phyloP scores from a whole-genome alignment of 345 rosid genomes.

The Mallotus nudiflorus region DNA sequence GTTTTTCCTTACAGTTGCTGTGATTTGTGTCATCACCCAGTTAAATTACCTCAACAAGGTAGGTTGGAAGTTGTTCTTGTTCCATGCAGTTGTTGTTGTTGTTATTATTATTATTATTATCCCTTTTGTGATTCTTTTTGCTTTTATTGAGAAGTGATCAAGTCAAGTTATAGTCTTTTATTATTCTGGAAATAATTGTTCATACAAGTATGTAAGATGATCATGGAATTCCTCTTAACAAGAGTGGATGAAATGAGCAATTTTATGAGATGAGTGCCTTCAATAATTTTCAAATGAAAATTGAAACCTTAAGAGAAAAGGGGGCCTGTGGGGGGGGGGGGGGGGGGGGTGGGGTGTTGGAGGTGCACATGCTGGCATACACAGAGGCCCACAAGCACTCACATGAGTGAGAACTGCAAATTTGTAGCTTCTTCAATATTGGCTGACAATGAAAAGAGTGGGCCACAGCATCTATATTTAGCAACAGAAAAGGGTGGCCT shows the following conservation, averaged over 20 bases:
- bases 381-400: too few species aligned
- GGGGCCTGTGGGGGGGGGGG: too few species aligned
- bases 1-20: conserved; percentile 83
- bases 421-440: conserved; percentile 1
- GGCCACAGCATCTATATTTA: not conserved
- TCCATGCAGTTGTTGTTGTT: not conserved
- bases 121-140: not conserved
- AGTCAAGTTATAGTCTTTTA: too few species aligned
- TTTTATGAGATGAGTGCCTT: not conserved
- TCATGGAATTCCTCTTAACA: not conserved
- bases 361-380: too few species aligned
- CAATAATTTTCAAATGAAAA: not conserved
- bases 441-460: not conserved
- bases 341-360: too few species aligned
- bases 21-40: conserved; percentile 77
- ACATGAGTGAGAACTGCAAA: not conserved
- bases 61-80: not conserved
- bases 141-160: not conserved
- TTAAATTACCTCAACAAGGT: conserved; percentile 94
- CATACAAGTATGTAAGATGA: not conserved
- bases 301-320: not conserved
- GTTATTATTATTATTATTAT: not conserved
- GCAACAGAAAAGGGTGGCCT: not conserved
- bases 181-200: not conserved
- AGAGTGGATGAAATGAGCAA: not conserved